Base-by-base conservation (phyloP, 208 protist species). In the Trypanosoma caninum region DNA sequence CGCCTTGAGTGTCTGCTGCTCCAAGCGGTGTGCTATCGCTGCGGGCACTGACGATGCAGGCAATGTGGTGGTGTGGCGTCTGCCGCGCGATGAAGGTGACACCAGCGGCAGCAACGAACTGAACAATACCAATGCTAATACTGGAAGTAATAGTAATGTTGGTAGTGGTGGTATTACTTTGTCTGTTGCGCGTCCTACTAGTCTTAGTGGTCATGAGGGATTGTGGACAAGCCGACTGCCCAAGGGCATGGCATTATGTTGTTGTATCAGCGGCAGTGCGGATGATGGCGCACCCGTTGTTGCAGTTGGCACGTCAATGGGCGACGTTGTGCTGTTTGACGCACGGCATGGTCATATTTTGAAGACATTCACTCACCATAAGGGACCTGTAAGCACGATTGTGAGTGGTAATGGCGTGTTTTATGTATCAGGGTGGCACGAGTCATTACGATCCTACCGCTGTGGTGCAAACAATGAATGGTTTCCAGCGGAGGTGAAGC, bases 401-500 rank as follows among this genome's bases (percentile, higher is more conserved):
- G 62, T 69, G 23, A 48, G 52, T 27, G 48, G 62, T 20, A 28
- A 18, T 28, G 45, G 27, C 3, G 68, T 72, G 23, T 78, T 95
- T 25, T 95, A 79, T 54, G 85, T 82, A 51, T 90, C 83, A 0
- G 89, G 89, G 22, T 95, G 86, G 85, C 89, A 95, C 69, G 89
- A 95, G 61, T 87, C 78, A 25, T 78, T 95, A 33, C 89, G 89
- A 18, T 66, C 71, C 8, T 85, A 81, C 68, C 74, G 79, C 22
- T 79, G 58, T 50, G 42, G 11, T 18, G 48, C 28, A 6, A 63
- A 72, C 9, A 70, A 65, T 14, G 79, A 82, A 61, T 95, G 85
- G 84, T 81, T 82, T 65, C 85, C 89, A 10, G 84, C 84, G 2
- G 83, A 95, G 57, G 89, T 95, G 63, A 95, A 95, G 70, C 83